Base-by-base conservation (phyloP, 2,329 filamentous ascomycete genomes). In the Fusarium duplospermum region DNA sequence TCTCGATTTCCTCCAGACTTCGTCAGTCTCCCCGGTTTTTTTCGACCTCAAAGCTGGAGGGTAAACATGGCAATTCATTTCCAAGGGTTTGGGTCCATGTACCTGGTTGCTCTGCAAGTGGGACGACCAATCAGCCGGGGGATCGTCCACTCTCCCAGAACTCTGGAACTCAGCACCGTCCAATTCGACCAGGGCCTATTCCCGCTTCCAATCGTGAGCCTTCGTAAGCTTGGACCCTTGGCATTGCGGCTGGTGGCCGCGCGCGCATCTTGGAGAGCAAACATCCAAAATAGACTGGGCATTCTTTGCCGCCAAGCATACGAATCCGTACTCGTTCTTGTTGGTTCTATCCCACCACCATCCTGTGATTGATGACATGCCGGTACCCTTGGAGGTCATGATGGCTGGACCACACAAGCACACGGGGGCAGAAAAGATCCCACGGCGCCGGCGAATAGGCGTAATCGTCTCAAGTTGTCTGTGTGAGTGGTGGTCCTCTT, bases 101-200 rank as follows among this genome's bases (percentile, higher is more conserved):
- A 69, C 70, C 68, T 65, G 66, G 72, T 73, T 63, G 61, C 61
- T 54, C 33, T 59, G 52, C 54, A 61, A 57, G 62, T 73, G 67
- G 75, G 69, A 72, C 64, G 40, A 40, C 68, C 65, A 76, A 77
- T 74, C 65, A 74, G 62, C 65, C 66, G 65, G 67, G 69, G 67
- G 72, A 73, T 76, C 68, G 72, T 36, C 59, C 47, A 56, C 56
- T 67, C 62, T 73, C 62, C 74, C 71, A 74, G 61, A 72, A 61
- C 64, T 69, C 63, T 71, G 76, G 70, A 74, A 62, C 67, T 63
- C 33, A 62, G 54, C 40, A 33, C 27, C 27, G 54, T 50, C 35
- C 59, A 68, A 24, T 31, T 29, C 59, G 60, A 69, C 66, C 45
- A 47, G 72, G 75, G 68, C 40, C 22, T 29, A 35, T 29, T 66